A percentile compares a stretch with the other conserved stretches of the same genome.
phyloP scores from a whole-genome alignment of 108 stramenopile species.

The Conticribra guillardii region DNA sequence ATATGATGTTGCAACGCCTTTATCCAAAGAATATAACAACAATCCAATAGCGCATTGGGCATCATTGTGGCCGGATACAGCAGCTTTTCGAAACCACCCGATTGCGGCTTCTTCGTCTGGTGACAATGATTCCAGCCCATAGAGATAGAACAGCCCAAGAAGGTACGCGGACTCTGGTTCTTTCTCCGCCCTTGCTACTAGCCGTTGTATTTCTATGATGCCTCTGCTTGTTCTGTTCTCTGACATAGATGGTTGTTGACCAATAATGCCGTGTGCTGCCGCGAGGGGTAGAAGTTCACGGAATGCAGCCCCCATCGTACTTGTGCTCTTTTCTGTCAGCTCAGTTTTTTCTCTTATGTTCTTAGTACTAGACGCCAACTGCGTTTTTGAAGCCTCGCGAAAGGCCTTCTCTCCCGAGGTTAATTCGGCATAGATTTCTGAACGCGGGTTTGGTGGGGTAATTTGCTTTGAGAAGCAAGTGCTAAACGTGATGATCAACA shows the following conservation, averaged over 20 bases:
- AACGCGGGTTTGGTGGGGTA: conserved; percentile 4
- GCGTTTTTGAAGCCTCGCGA: background rate
- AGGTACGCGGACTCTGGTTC: conserved; percentile 21
- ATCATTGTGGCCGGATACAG: conserved; percentile 16
- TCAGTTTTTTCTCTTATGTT: background rate
- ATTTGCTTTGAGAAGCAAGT: background rate
- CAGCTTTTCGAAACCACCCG: conserved; percentile 12
- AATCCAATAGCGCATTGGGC: conserved; percentile 17
- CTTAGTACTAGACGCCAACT: background rate
- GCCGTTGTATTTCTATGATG: background rate
- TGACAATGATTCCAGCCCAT: conserved; percentile 8
- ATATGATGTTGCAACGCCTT: conserved; percentile 3
- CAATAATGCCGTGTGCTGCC: background rate
- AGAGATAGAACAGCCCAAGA: conserved; percentile 21
- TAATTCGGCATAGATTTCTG: conserved; percentile 9
- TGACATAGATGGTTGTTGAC: conserved; percentile 1
- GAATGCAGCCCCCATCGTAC: background rate
- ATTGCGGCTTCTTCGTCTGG: conserved; percentile 6
- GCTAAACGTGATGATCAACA: too few relatives aligned
- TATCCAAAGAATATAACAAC: conserved; percentile 5
- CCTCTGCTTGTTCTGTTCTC: background rate
- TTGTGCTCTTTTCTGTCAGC: background rate
- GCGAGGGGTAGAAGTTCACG: background rate
- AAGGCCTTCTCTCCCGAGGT: conserved; percentile 17
- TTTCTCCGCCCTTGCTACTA: background rate